Evolutionary conservation across 306 rosid genomes (phyloP).

Genomic region (Gleditsia sinensis): DNA sequence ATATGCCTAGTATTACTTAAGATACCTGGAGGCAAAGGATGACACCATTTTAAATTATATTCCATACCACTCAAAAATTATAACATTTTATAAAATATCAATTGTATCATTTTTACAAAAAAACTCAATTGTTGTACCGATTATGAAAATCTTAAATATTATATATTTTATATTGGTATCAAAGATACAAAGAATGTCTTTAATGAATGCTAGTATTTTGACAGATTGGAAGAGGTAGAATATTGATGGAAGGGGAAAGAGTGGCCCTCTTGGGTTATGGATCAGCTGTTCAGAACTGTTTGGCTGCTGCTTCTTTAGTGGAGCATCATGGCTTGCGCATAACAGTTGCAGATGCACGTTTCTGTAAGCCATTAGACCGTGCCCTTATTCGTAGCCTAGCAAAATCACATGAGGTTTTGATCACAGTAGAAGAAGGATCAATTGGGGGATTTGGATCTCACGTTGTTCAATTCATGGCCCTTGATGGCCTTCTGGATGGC

Average conservation of each 20-base stretch:
- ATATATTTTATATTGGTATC: no score
- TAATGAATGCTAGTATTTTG: conserved; percentile 31
- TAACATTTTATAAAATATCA: no score
- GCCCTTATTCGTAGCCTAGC: conserved; percentile 78
- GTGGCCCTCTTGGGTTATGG: conserved; percentile 90
- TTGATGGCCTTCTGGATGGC: conserved; percentile 93
- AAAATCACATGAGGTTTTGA: conserved; percentile 76
- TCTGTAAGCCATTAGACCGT: conserved; percentile 90
- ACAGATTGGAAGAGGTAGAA: conserved; percentile 82
- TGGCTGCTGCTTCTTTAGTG: conserved; percentile 63
- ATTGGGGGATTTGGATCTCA: conserved; percentile 96
- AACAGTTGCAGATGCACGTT: conserved; percentile 79
- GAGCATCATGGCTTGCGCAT: conserved; percentile 53
- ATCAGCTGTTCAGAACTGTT: conserved; percentile 72
- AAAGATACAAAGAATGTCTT: no score
- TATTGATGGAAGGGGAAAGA: conserved; percentile 83
- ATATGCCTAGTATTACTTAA: no score
- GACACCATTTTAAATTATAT: no score
- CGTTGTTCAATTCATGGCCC: conserved; percentile 93
- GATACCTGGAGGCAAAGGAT: no score
- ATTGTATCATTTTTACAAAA: no score
- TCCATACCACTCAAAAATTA: no score
- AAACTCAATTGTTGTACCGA: no score
- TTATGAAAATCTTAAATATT: no score
- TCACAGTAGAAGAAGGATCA: conserved; percentile 95